Evolutionary conservation across 2,329 filamentous ascomycete genomes (phyloP).

Genomic region (Clonostachys solani): DNA sequence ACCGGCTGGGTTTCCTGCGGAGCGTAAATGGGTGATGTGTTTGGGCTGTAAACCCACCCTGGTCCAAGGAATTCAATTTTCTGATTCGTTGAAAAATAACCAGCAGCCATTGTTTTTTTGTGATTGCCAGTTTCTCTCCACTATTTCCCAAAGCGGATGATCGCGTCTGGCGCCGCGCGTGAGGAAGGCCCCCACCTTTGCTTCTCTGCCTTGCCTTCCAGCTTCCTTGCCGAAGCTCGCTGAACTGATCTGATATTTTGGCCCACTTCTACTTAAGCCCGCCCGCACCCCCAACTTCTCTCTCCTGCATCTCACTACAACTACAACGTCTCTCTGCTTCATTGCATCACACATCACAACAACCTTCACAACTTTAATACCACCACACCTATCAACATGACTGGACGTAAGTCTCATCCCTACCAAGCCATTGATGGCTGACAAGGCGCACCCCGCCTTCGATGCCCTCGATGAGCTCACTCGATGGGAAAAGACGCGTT

Average conservation of each 20-base stretch:
- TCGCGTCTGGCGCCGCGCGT: neutral
- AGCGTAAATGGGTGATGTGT: too few relatives aligned
- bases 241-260: slow-evolving; percentile 28
- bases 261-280: slow-evolving; percentile 33
- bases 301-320: slow-evolving; percentile 7
- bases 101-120: too few relatives aligned
- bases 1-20: too few relatives aligned
- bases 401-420: slow-evolving; percentile 23
- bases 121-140: slow-evolving; percentile 1
- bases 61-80: neutral
- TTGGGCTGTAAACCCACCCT: too few relatives aligned
- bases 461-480: neutral
- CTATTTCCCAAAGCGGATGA: neutral
- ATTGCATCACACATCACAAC: neutral
- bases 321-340: slow-evolving; percentile 1
- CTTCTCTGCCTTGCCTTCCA: neutral
- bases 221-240: neutral
- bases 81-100: neutral
- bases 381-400: slow-evolving; percentile 17
- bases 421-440: too few relatives aligned
- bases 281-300: slow-evolving; percentile 16
- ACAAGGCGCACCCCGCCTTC: neutral
- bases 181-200: neutral
- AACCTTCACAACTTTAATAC: slow-evolving; percentile 4
- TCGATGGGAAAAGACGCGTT: neutral